Evolutionary conservation across 148 eudicot species (phyloP).

Genomic region (Selenicereus undatus): DNA sequence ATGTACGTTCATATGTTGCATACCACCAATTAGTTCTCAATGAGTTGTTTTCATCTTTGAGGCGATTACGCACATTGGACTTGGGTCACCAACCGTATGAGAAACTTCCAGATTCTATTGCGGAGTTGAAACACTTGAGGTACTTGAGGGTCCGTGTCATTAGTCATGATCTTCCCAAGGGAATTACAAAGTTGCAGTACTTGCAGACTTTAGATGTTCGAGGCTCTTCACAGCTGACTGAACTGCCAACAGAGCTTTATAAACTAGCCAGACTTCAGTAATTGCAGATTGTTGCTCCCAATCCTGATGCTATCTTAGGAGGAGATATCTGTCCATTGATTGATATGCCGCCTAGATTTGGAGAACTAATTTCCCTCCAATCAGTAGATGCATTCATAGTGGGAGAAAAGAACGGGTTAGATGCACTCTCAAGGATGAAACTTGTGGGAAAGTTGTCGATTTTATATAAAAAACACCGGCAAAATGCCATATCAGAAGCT

Average conservation of each 20-base stretch:
- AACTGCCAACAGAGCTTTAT: background rate
- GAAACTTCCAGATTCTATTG: constrained; percentile 12
- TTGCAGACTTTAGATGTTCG: background rate
- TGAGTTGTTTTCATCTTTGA: background rate
- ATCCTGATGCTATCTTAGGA: no score
- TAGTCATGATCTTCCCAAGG: background rate
- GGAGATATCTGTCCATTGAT: background rate
- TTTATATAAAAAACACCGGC: background rate
- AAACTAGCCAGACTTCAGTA: background rate
- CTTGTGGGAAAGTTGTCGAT: background rate
- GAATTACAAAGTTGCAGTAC: background rate
- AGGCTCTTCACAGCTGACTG: background rate
- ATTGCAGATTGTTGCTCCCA: background rate
- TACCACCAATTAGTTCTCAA: background rate
- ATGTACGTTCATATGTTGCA: background rate
- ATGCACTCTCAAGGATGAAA: background rate
- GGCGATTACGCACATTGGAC: background rate
- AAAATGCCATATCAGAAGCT: background rate
- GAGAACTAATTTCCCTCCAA: background rate
- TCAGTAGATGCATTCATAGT: background rate
- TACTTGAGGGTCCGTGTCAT: background rate
- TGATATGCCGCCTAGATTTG: background rate
- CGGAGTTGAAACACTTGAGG: constrained; percentile 10
- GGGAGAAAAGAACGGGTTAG: background rate
- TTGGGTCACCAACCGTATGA: background rate